Evolutionary conservation across 2,329 filamentous ascomycete species (phyloP).

Genomic region (Scedosporium apiospermum): DNA sequence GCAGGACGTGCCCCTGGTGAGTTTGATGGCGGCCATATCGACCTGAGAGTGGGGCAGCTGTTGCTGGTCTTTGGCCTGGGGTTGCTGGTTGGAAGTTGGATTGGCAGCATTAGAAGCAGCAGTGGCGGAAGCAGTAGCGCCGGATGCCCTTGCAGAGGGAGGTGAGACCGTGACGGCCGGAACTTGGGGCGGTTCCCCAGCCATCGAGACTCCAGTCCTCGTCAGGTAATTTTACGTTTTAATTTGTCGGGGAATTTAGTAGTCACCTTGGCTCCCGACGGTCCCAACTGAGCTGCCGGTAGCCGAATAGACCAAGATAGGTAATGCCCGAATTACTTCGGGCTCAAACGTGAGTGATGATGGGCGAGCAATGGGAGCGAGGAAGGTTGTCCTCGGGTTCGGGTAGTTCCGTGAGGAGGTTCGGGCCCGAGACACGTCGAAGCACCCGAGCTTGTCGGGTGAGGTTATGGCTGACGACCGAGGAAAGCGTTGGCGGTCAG

Average conservation of each 20-base stretch:
- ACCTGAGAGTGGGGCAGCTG: not conserved
- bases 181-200: not conserved
- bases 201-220: not conserved
- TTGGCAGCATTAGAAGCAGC: not conserved
- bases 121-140: not conserved
- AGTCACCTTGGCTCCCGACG: not conserved
- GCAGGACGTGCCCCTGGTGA: slow-evolving; percentile 54
- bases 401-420: not conserved
- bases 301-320: not conserved
- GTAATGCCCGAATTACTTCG: not conserved
- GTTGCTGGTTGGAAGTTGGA: not conserved
- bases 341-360: not conserved
- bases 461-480: not conserved
- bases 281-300: not conserved
- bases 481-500: not conserved
- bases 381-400: not conserved
- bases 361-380: not conserved
- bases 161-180: slow-evolving; percentile 1
- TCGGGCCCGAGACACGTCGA: not conserved
- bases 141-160: not conserved
- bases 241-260: not conserved
- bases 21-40: slow-evolving; percentile 30
- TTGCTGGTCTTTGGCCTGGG: not conserved
- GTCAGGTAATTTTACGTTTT: not conserved
- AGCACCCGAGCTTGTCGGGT: not conserved